Evolutionary conservation across 495 filamentous ascomycete species (phyloP).

Genomic region (Penicillium verhagenii): DNA sequence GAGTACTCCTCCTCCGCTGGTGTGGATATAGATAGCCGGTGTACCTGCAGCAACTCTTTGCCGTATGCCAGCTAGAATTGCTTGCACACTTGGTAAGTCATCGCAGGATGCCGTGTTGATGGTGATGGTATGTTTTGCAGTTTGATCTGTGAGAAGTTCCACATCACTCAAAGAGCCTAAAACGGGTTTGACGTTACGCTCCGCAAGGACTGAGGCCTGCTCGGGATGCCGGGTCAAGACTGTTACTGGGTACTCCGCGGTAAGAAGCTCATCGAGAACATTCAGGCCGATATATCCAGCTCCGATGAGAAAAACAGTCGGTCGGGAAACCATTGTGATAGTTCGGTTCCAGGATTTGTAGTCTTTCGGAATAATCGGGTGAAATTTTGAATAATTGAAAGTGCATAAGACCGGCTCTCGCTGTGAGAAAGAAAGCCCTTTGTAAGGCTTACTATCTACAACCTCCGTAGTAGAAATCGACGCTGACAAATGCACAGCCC

Average conservation of each 20-base stretch:
- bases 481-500: no score
- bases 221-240: slow-evolving; percentile 31
- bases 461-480: no score
- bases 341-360: neutral
- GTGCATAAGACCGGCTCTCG: no score
- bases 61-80: slow-evolving; percentile 33
- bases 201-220: slow-evolving; percentile 15
- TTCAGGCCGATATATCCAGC: slow-evolving; percentile 41
- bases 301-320: slow-evolving; percentile 34
- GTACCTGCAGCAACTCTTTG: slow-evolving; percentile 24
- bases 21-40: slow-evolving; percentile 40
- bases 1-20: slow-evolving; percentile 29
- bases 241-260: slow-evolving; percentile 32
- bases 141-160: slow-evolving; percentile 29
- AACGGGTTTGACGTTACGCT: slow-evolving; percentile 18
- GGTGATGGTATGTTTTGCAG: slow-evolving; percentile 27
- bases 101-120: slow-evolving; percentile 41
- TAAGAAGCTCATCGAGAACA: slow-evolving; percentile 34
- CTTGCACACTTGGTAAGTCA: slow-evolving; percentile 31
- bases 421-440: no score
- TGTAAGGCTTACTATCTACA: no score
- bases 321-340: neutral
- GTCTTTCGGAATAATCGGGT: neutral
- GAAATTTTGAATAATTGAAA: neutral
- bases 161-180: slow-evolving; percentile 27